Conservation (phyloP, 1,284 basidiomycete genomes). For the Sanghuangporus baumii region DNA sequence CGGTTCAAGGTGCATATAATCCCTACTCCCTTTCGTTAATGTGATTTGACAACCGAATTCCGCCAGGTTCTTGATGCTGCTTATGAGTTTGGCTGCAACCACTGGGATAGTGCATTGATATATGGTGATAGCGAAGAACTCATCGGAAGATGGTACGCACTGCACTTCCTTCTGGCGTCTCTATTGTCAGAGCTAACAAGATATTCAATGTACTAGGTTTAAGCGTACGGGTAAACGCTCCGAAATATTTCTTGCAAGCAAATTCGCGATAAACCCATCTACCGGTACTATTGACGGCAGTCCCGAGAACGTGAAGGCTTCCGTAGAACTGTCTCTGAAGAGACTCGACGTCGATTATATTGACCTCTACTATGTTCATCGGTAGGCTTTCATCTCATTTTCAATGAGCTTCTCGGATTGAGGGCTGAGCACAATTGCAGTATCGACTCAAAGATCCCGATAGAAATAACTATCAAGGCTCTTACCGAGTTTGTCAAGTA, state of each 20-base stretch:
- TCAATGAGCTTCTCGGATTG: neutral
- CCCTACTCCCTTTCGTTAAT: neutral
- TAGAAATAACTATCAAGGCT: slow-evolving; percentile 45
- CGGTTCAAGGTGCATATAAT: slow-evolving; percentile 11
- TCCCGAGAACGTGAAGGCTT: slow-evolving; percentile 31
- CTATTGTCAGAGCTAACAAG: too few relatives aligned
- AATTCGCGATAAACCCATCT: slow-evolving; percentile 37
- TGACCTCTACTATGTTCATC: slow-evolving; percentile 42
- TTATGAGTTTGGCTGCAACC: slow-evolving; percentile 32
- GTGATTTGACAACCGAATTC: too few relatives aligned
- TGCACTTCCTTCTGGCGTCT: neutral
- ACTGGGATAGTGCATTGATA: slow-evolving; percentile 39
- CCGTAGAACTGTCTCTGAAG: slow-evolving; percentile 32
- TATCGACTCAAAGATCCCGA: slow-evolving; percentile 38
- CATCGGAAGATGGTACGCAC: slow-evolving; percentile 36
- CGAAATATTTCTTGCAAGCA: slow-evolving; percentile 45
- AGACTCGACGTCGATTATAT: slow-evolving; percentile 39
- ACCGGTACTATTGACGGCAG: slow-evolving; percentile 25
- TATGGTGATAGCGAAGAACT: slow-evolving; percentile 42
- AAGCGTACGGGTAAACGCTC: slow-evolving; percentile 38
- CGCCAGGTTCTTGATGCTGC: slow-evolving; percentile 36
- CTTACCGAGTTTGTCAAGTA: slow-evolving; percentile 53
- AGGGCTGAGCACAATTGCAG: slow-evolving; percentile 22
- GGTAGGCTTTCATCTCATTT: slow-evolving; percentile 22
- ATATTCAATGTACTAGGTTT: slow-evolving; percentile 28